Base-by-base conservation (phyloP, 1,139 yeast genomes). In the Blastobotrys raffinosifermentans region DNA sequence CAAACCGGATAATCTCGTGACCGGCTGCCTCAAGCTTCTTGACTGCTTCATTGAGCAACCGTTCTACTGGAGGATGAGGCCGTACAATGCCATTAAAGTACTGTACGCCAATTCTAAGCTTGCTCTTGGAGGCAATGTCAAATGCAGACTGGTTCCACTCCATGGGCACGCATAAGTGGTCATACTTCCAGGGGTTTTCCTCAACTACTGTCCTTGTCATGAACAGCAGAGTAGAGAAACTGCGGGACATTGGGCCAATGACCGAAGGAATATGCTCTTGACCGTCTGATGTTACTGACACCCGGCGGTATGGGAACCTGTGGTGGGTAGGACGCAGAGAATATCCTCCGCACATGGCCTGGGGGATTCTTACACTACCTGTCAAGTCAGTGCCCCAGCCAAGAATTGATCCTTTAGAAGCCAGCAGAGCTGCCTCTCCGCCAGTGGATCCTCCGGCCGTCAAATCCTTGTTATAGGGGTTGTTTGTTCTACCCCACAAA, bases 361-460 rank as follows among this genome's bases (percentile, higher is more conserved):
- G 66, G 0, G 81, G 81, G 31, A 64, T 62, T 36, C 79, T 57
- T 34, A 77, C 73, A 26, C 70, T 64, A 7, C 79, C 78, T 13
- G 81, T 82, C 42, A 75, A 72, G 51, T 76, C 80, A 15, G 77
- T 72, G 9, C 80, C 79, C 29, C 73, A 54, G 1, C 80, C 80
- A 34, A 73, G 45, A 9, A 64, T 50, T 0, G 73, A 61, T 6
- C 69, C 77, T 29, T 61, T 61, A 14, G 69, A 52, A 1, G 67
- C 73, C 15, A 73, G 51, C 21, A 75, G 51, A 0, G 79, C 67
- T 7, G 75, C 77, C 54, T 74, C 81, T 36, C 80, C 81, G 13
- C 81, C 80, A 6, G 74, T 66, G 4, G 77, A 70, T 0, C 82
- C 82, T 31, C 82, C 81, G n/a, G 70, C 53, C 1, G 74, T 58